Conservation (phyloP, 164 flowering plant species). For the Annona squamosa region DNA sequence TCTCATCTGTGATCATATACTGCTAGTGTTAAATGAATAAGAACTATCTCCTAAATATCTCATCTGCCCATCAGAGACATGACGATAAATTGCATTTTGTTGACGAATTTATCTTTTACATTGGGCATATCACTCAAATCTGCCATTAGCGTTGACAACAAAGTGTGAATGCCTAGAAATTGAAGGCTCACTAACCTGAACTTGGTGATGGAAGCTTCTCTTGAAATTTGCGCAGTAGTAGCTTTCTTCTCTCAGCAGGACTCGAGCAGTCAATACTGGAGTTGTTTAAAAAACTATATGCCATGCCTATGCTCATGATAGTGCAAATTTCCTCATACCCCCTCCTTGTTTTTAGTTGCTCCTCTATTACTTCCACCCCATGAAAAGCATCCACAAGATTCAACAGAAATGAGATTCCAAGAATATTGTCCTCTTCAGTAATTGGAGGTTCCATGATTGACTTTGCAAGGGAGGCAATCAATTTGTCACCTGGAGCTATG, state of each 20-base stretch:
- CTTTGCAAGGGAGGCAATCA: slow-evolving; percentile 69
- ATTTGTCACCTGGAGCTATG: slow-evolving; percentile 69
- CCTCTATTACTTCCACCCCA: slow-evolving; percentile 86
- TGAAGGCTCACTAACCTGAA: slow-evolving; percentile 44
- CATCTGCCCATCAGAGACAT: not conserved
- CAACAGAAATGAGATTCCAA: slow-evolving; percentile 68
- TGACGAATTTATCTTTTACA: not conserved
- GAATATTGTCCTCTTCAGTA: slow-evolving; percentile 58
- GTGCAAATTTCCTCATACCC: slow-evolving; percentile 60
- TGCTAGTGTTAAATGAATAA: too few relatives aligned
- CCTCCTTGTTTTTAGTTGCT: slow-evolving; percentile 54
- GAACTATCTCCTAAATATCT: not conserved
- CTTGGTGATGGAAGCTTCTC: slow-evolving; percentile 46
- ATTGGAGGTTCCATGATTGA: slow-evolving; percentile 67
- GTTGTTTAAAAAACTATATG: slow-evolving; percentile 69
- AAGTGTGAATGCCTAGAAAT: not conserved
- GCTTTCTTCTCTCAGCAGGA: slow-evolving; percentile 63
- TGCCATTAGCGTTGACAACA: not conserved
- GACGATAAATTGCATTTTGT: not conserved
- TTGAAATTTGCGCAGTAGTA: slow-evolving; percentile 52
- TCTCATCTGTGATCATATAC: too few relatives aligned
- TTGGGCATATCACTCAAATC: not conserved
- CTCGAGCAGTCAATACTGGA: slow-evolving; percentile 44
- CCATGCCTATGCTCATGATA: slow-evolving; percentile 85
- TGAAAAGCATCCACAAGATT: slow-evolving; percentile 83